Evolutionary conservation across 169 alveolate genomes (phyloP), one percentile per base, ranked within the genome.

Genomic region (Plasmodium berghei): DNA sequence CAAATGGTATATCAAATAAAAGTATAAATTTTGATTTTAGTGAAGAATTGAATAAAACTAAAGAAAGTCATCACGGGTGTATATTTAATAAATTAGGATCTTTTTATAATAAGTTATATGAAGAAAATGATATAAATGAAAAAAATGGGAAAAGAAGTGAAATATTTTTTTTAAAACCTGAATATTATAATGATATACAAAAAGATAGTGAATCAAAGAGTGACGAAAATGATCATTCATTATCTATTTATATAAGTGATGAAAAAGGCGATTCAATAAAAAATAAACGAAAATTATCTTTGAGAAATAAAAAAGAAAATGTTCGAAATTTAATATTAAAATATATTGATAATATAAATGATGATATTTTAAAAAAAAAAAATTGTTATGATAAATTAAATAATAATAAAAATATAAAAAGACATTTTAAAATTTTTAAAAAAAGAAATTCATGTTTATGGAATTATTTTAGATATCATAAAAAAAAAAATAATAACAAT

Each of bases 391-490:
- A 2, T 2, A 83, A 71, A 67, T 26, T 74, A 22, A 49, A 18
- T 5, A 48, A 67, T 22, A 52, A 52, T 16, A 83, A 66, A 59
- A 40, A 83, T 22, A 83, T 46, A 0, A 83, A 83, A 56, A 18
- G 26, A 58, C 67, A 69, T 55, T 83, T 83, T 83, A 83, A 83
- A 56, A 72, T 83, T 20, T 83, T 83, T 49, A 83, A 83, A 83
- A 83, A 56, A 56, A 66, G 90, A 61, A 66, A 71, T 28, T 66
- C 90, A n/a, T 83, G 90, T 34, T 56, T 83, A 20, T 83, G 90
- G 90, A 83, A 83, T 66, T 83, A 66, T 54, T 83, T 83, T 54
- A 83, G 83, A n/a, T 83, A 83, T 54, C 72, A 83, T 66, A 46
- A 83, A 9, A 83, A 49, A 61, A 54, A 72, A 48, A 67, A 56